phyloP scores from a whole-genome alignment of 2,329 filamentous ascomycete species.

The Ramularia endophylla region DNA sequence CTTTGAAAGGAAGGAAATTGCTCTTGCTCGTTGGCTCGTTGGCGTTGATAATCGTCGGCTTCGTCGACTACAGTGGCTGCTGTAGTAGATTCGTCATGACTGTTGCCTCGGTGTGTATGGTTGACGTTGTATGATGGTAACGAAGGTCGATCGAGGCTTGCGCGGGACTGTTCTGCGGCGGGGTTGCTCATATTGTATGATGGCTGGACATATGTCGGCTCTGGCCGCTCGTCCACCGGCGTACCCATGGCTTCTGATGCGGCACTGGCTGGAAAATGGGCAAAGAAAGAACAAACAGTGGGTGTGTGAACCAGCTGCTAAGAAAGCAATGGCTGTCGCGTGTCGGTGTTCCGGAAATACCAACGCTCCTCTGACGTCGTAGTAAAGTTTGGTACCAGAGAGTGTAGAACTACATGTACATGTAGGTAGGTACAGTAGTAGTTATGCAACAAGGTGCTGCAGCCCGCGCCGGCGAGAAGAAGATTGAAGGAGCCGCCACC shows the following conservation, averaged over 20 bases:
- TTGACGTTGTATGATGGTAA: slow-evolving; percentile 32
- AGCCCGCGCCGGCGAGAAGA: too few species aligned
- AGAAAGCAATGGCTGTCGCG: too few species aligned
- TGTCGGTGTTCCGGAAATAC: too few species aligned
- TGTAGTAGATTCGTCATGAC: slow-evolving; percentile 26
- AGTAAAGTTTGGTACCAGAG: too few species aligned
- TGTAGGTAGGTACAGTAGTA: too few species aligned
- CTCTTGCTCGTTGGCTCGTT: slow-evolving; percentile 8
- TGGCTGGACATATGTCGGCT: slow-evolving; percentile 29
- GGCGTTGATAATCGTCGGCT: slow-evolving; percentile 12
- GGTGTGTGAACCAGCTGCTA: too few species aligned
- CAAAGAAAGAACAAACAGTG: too few species aligned
- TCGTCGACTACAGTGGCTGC: slow-evolving; percentile 33
- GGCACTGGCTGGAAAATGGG: too few species aligned
- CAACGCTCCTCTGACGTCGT: too few species aligned
- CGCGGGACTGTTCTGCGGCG: slow-evolving; percentile 7
- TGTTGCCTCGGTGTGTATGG: slow-evolving; percentile 13
- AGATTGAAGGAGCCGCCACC: too few species aligned
- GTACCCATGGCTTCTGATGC: slow-evolving; percentile 25
- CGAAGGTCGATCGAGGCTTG: slow-evolving; percentile 13
- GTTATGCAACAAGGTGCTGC: too few species aligned
- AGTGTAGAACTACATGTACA: too few species aligned
- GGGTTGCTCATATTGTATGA: slow-evolving; percentile 19
- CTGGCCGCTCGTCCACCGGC: slow-evolving; percentile 29
- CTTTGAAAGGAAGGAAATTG: slow-evolving; percentile 12